phyloP scores from a whole-genome alignment of 495 filamentous ascomycete genomes.

The Haplographium delicatum region DNA sequence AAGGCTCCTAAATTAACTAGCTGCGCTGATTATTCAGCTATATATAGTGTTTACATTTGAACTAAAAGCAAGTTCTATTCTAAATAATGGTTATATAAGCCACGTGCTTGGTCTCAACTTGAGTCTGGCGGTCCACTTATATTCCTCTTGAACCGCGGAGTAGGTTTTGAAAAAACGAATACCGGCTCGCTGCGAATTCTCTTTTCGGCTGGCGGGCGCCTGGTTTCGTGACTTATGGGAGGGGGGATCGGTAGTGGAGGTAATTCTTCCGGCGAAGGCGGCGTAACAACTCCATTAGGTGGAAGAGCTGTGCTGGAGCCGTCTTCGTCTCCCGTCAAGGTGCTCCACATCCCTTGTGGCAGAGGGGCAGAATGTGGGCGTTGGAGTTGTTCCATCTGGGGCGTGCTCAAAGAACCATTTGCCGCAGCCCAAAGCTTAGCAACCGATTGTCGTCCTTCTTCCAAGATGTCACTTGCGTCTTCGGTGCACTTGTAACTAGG shows the following conservation, averaged over 20 bases:
- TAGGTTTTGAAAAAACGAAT: conserved; percentile 7
- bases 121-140: conserved; percentile 6
- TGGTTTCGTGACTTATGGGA: background rate
- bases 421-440: conserved; percentile 6
- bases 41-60: too few relatives aligned
- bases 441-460: conserved; percentile 6
- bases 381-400: background rate
- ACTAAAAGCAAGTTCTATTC: too few relatives aligned
- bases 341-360: conserved; percentile 4
- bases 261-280: conserved; percentile 1
- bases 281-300: conserved; percentile 4
- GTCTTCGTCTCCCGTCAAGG: background rate
- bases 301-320: conserved; percentile 4
- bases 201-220: conserved; percentile 1
- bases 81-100: too few relatives aligned
- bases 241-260: background rate
- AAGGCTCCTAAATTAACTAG: too few relatives aligned
- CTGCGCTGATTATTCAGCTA: too few relatives aligned
- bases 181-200: conserved; percentile 15
- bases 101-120: background rate
- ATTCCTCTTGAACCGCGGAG: conserved; percentile 13
- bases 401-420: background rate
- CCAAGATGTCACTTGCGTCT: conserved; percentile 11
- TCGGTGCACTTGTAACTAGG: conserved; percentile 7
- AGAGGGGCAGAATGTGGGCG: conserved; percentile 15